These are phyloP conservation scores for Alloascoidea hylecoeti DNA, from an alignment of 805 yeast genomes.

Conservation along the genomic window DNA sequence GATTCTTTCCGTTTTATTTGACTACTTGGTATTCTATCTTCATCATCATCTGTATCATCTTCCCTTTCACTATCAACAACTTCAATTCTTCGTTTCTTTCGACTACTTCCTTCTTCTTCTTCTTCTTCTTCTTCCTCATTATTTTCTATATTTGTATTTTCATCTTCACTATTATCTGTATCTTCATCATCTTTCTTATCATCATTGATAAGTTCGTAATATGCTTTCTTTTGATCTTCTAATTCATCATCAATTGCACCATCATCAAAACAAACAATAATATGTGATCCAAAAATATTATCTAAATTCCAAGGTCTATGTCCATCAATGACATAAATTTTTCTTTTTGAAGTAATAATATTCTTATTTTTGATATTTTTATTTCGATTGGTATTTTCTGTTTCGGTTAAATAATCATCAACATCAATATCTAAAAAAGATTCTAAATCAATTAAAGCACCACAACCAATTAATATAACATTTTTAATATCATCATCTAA, in stretches of 20 bases:
- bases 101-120: constrained; percentile 16
- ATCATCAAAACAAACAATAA: constrained; percentile 74
- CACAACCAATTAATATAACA: constrained; percentile 80
- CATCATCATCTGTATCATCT: constrained; percentile 8
- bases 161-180: constrained; percentile 22
- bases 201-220: constrained; percentile 22
- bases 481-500: constrained; percentile 67
- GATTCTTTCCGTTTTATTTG: constrained; percentile 17
- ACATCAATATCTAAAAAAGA: constrained; percentile 36
- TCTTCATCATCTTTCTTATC: constrained; percentile 21
- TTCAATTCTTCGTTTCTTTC: constrained; percentile 15
- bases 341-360: constrained; percentile 29
- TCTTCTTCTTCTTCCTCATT: constrained; percentile 22
- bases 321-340: constrained; percentile 76
- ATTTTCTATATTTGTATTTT: constrained; percentile 17
- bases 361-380: constrained; percentile 8
- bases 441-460: constrained; percentile 82
- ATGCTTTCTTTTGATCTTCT: constrained; percentile 44
- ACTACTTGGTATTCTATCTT: constrained; percentile 6
- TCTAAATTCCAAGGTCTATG: constrained; percentile 96
- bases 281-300: constrained; percentile 72
- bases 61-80: constrained; percentile 15
- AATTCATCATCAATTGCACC: constrained; percentile 57
- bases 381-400: constrained; percentile 14
- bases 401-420: constrained; percentile 28